Percentiles rank a stretch among this genome's conserved stretches.
Evolutionary conservation across 495 filamentous ascomycete genomes (phyloP).

Genomic region (Tuber brumale): DNA sequence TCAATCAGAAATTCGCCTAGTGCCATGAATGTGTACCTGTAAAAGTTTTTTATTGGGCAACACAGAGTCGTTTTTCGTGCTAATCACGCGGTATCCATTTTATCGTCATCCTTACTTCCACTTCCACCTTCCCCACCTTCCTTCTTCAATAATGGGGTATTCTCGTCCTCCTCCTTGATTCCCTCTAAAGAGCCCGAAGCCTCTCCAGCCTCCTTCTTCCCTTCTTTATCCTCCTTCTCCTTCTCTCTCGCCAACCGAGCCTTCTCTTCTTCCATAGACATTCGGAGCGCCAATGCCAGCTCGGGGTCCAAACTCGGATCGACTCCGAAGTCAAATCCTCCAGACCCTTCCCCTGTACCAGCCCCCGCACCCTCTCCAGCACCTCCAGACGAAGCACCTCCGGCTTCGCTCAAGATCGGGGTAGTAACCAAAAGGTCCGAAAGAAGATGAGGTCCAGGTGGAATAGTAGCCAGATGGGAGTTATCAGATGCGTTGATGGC

Average conservation of each 20-base stretch:
- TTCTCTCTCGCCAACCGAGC: conserved; percentile 77
- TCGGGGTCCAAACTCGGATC: conserved; percentile 83
- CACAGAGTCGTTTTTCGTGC: conserved; percentile 18
- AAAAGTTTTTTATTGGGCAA: conserved; percentile 21
- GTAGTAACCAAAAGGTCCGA: conserved; percentile 89
- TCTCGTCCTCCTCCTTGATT: conserved; percentile 74
- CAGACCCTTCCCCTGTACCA: conserved; percentile 55
- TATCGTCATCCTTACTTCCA: conserved; percentile 66
- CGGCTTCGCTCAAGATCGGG: conserved; percentile 65
- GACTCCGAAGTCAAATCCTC: conserved; percentile 63
- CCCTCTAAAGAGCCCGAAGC: conserved; percentile 55
- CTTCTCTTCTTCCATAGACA: conserved; percentile 98
- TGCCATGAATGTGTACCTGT: conserved; percentile 15
- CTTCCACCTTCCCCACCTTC: conserved; percentile 58
- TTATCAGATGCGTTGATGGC: conserved; percentile 83
- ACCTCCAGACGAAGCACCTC: conserved; percentile 46
- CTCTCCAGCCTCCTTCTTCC: conserved; percentile 53
- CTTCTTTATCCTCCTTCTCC: conserved; percentile 60
- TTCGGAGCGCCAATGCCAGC: conserved; percentile 85
- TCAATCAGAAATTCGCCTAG: conserved; percentile 17
- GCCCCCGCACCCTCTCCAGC: conserved; percentile 49
- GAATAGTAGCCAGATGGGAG: conserved; percentile 83
- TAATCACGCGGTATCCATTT: conserved; percentile 75
- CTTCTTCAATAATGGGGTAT: conserved; percentile 58
- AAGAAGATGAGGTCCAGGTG: conserved; percentile 80